A percentile compares a stretch with the other conserved stretches of the same genome.
Conservation (phyloP, 2,329 filamentous ascomycete species). For the Fonsecaea monophora region DNA sequence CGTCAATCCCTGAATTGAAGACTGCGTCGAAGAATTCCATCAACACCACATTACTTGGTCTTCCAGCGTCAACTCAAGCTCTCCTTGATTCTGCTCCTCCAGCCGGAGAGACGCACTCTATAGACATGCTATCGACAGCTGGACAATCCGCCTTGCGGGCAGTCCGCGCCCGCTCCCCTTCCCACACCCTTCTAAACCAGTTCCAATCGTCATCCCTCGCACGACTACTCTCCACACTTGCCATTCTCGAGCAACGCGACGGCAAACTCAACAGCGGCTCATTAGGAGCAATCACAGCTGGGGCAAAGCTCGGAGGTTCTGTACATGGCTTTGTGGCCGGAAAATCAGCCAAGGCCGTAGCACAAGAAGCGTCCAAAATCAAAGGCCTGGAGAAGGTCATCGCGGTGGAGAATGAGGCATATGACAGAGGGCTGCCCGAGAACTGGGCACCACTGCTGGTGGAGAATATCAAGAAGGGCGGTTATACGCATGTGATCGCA, state of each 20-base stretch:
- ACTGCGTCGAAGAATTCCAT: background rate
- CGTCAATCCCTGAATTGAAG: slow-evolving; percentile 19
- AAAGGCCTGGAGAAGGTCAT: slow-evolving; percentile 91
- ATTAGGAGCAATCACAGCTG: slow-evolving; percentile 83
- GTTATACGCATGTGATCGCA: slow-evolving; percentile 88
- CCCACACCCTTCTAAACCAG: slow-evolving; percentile 48
- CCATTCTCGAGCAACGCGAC: slow-evolving; percentile 89
- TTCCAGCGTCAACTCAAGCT: background rate
- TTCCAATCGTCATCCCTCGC: slow-evolving; percentile 62
- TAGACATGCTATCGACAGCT: slow-evolving; percentile 34
- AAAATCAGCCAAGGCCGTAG: slow-evolving; percentile 71
- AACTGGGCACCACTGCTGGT: slow-evolving; percentile 91
- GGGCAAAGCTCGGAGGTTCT: slow-evolving; percentile 81
- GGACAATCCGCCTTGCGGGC: slow-evolving; percentile 50
- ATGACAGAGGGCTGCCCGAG: slow-evolving; percentile 94
- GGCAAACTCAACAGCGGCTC: slow-evolving; percentile 85
- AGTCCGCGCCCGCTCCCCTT: slow-evolving; percentile 52
- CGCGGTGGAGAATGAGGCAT: slow-evolving; percentile 83
- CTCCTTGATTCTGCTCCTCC: slow-evolving; percentile 1
- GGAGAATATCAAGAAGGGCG: slow-evolving; percentile 96
- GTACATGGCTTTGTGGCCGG: slow-evolving; percentile 90
- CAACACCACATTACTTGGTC: background rate
- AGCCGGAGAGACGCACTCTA: slow-evolving; percentile 7
- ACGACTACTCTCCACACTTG: slow-evolving; percentile 83
- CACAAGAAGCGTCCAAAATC: slow-evolving; percentile 85